Conservation (phyloP, 164 flowering plant genomes). For the Sextonia rubra region DNA sequence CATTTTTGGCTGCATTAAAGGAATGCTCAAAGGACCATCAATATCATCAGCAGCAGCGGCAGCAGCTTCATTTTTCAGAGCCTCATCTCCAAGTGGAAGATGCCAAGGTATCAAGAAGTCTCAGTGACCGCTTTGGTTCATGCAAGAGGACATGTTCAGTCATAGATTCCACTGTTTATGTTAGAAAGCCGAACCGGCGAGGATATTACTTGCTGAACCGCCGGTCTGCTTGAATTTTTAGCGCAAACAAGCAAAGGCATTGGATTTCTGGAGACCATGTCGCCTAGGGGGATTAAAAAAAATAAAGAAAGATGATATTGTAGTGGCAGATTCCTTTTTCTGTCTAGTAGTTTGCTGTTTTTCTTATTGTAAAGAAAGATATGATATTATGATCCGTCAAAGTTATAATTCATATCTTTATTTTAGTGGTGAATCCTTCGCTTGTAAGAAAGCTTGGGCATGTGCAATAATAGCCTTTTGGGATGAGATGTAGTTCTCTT, state of each 20-base stretch:
- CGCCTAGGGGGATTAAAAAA: not conserved
- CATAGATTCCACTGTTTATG: not conserved
- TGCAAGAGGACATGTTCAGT: not conserved
- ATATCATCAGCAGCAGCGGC: not conserved
- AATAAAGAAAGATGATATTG: not conserved
- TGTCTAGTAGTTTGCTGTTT: too few relatives aligned
- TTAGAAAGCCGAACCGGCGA: not conserved
- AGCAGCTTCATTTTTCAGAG: too few relatives aligned
- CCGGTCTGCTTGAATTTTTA: not conserved
- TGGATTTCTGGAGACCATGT: not conserved
- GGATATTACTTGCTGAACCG: not conserved
- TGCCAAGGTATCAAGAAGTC: not conserved
- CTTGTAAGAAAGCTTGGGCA: not conserved
- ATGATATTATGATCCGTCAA: not conserved
- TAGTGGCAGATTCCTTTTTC: too few relatives aligned
- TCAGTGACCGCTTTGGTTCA: not conserved
- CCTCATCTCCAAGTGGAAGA: not conserved
- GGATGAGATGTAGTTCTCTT: too few relatives aligned
- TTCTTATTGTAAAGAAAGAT: not conserved
- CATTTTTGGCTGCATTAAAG: not conserved
- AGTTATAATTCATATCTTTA: too few relatives aligned
- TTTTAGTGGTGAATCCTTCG: not conserved
- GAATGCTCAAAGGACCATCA: not conserved
- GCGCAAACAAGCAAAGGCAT: not conserved
- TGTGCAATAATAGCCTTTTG: too few relatives aligned